phyloP scores from a whole-genome alignment of 768 basidiomycete species.

The Pisolithus marmoratus region DNA sequence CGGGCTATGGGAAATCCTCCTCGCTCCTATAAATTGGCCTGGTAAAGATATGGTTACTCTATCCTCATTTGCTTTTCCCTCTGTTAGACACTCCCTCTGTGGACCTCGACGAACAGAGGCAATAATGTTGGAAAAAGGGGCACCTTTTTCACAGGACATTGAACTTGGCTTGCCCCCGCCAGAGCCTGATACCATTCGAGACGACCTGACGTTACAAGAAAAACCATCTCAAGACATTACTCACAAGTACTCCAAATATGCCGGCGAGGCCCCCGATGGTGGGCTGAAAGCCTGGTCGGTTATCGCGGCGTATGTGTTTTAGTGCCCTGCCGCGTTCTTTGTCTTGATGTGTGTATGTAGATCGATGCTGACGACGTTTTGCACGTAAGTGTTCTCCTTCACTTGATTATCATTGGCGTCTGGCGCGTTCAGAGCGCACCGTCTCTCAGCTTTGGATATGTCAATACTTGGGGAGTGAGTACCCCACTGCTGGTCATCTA shows the following conservation, averaged over 20 bases:
- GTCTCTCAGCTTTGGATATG: slow-evolving; percentile 52
- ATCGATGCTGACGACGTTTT: slow-evolving; percentile 26
- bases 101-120: slow-evolving; percentile 22
- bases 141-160: too few species aligned
- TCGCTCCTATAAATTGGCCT: not conserved
- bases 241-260: slow-evolving; percentile 15
- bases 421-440: not conserved
- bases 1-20: not conserved
- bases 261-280: slow-evolving; percentile 23
- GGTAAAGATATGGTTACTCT: not conserved
- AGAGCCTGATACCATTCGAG: too few species aligned
- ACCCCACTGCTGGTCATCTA: not conserved
- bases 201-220: slow-evolving; percentile 4
- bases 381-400: slow-evolving; percentile 29
- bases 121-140: too few species aligned
- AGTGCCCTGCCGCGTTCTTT: not conserved
- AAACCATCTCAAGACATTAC: not conserved
- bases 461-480: slow-evolving; percentile 72
- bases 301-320: slow-evolving; percentile 19
- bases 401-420: not conserved
- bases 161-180: too few species aligned
- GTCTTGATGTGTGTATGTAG: slow-evolving; percentile 4
- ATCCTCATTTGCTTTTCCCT: slow-evolving; percentile 10
- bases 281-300: slow-evolving; percentile 28
- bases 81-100: slow-evolving; percentile 35